Conservation (phyloP, 208 protist genomes). For the Acanthamoeba lenticulata region DNA sequence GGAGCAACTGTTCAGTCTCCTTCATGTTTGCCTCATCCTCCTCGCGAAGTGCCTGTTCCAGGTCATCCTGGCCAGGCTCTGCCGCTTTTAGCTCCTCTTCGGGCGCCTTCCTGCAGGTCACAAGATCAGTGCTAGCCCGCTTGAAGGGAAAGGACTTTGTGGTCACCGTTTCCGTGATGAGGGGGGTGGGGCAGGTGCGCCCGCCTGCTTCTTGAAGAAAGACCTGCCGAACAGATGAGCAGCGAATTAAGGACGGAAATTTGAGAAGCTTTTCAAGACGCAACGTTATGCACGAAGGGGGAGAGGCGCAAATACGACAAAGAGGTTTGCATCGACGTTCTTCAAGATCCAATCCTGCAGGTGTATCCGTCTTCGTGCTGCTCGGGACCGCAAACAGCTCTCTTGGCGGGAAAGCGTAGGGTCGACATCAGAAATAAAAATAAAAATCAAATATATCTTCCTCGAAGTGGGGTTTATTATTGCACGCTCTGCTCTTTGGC, state of each 20-base stretch:
- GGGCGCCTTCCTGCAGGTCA: neutral
- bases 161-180: neutral
- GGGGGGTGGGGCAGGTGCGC: neutral
- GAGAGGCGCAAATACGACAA: no score
- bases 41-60: neutral
- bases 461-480: no score
- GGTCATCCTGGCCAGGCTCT: neutral
- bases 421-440: neutral
- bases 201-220: neutral
- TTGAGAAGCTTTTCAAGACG: no score
- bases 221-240: neutral
- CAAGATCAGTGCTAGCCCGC: neutral
- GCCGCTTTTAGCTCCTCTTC: neutral
- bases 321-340: neutral
- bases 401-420: no score
- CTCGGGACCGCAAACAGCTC: no score
- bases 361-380: no score
- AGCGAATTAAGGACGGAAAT: neutral
- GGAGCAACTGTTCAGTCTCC: neutral
- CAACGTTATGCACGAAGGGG: no score
- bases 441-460: no score
- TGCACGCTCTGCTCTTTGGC: constrained; percentile 5
- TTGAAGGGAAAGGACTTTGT: neutral
- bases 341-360: no score
- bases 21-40: neutral